Evolutionary conservation across 1,284 basidiomycete genomes (phyloP), one percentile per base, ranked within the genome.

Genomic region (Xerocomus nothofagi): DNA sequence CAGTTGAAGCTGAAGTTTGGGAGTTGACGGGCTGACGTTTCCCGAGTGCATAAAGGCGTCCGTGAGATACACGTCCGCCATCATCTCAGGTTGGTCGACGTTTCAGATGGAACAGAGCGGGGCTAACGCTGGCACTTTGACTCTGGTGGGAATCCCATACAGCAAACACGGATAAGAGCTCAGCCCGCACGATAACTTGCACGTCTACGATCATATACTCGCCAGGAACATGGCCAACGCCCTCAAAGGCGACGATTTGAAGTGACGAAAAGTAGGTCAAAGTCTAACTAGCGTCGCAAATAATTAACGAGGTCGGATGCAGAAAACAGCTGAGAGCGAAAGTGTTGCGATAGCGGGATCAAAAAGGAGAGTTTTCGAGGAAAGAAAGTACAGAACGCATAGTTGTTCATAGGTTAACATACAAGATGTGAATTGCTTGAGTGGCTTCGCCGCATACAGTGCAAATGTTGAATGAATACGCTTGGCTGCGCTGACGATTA

Each of bases 21-120:
- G 65, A 0, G 67, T 69, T 0, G 65, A 65, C 1, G 65, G 65
- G 47, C 65, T 69, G 37, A 54, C 53, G 34, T 62, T 53, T 24
- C 47, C 63, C 32, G 68, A 66, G 39, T 70, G 65, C 65, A 67
- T 69, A 41, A 67, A 67, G 8, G 63, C 55, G 49, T 38, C 56
- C 15, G 66, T 66, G 38, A 70, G 58, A 37, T 66, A 67, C 1
- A 66, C 65, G 41, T 67, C 65, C 24, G 64, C 51, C 63, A 65
- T 65, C 39, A 39, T 57, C 36, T 33, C 41, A 20, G 7, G 7
- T 6, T 24, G 34, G 42, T 46, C 43, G 38, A 41, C 17, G 43
- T 44, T 42, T 41, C 32, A 33, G 42, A 37, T 49, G 37, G 49
- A 48, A 51, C 36, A 31, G 39, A 39, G 40, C 26, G 49, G 29